A percentile compares a stretch with the other conserved stretches of the same genome.
Conservation (phyloP, 2,329 filamentous ascomycete genomes). For the Paecilomyces variotii region DNA sequence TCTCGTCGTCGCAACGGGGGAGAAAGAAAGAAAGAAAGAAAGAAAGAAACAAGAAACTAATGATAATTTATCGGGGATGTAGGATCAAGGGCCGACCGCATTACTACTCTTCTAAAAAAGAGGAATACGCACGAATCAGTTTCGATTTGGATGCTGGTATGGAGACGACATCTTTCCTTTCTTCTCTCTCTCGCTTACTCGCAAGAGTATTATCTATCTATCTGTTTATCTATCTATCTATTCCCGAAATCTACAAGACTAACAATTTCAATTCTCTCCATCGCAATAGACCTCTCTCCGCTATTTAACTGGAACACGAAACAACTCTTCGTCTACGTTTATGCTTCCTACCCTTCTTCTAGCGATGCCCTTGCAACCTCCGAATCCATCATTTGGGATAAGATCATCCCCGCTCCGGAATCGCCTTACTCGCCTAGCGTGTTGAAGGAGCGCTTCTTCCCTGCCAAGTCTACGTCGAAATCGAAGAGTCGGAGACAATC, state of each 20-base stretch:
- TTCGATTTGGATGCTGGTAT: slow-evolving; percentile 79
- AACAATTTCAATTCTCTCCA: neutral
- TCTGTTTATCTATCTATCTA: too few species aligned
- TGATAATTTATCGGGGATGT: slow-evolving; percentile 5
- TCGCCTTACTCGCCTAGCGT: slow-evolving; percentile 14
- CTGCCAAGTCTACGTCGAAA: slow-evolving; percentile 8
- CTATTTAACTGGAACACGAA: slow-evolving; percentile 99
- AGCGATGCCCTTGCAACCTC: slow-evolving; percentile 20
- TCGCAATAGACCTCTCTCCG: slow-evolving; percentile 61
- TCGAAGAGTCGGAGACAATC: slow-evolving; percentile 1
- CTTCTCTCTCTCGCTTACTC: too few species aligned
- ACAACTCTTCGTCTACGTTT: slow-evolving; percentile 93
- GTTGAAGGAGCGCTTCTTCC: slow-evolving; percentile 29
- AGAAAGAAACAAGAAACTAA: neutral
- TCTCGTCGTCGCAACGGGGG: too few species aligned
- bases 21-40: too few species aligned
- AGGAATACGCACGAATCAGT: slow-evolving; percentile 90
- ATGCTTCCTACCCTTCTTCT: slow-evolving; percentile 58
- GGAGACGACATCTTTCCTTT: neutral
- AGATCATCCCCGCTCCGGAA: slow-evolving; percentile 4
- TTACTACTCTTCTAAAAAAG: slow-evolving; percentile 86
- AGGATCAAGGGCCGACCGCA: slow-evolving; percentile 88
- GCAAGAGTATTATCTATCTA: too few species aligned
- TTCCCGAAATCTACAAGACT: neutral
- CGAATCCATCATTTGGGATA: slow-evolving; percentile 86